Percentiles rank a stretch among this genome's conserved stretches.
phyloP scores from a whole-genome alignment of 73 alveolate species.

The Breviolum minutum region DNA sequence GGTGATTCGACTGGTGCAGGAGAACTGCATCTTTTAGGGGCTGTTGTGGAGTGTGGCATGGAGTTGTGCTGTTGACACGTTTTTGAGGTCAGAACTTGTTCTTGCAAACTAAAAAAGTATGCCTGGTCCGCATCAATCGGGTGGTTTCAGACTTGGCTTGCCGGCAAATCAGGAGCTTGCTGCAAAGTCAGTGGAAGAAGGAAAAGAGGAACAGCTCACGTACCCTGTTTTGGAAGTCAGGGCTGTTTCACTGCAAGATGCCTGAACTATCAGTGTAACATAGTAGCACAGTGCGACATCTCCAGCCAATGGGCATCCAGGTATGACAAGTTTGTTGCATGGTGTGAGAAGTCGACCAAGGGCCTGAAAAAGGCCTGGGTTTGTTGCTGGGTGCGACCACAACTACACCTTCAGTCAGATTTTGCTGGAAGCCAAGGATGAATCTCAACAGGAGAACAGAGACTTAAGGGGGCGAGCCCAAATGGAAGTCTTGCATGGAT shows the following conservation, averaged over 20 bases:
- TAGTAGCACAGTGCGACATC: no score
- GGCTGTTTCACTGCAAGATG: no score
- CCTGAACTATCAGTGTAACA: no score
- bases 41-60: no score
- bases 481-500: no score
- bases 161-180: background rate
- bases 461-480: no score
- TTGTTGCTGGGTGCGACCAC: background rate
- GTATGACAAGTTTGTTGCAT: constrained; percentile 39
- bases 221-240: background rate
- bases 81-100: background rate
- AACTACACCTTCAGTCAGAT: no score
- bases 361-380: constrained; percentile 14
- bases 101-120: background rate
- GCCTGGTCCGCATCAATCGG: background rate
- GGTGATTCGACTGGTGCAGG: constrained; percentile 13
- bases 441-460: no score
- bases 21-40: background rate
- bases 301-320: background rate
- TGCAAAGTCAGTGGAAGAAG: background rate
- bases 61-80: no score
- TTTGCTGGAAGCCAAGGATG: background rate
- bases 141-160: background rate
- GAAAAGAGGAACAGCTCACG: constrained; percentile 45
- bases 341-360: constrained; percentile 52